A percentile compares a stretch with the other conserved stretches of the same genome.
These are phyloP conservation scores for Sphagnurus paluster DNA, from an alignment of 1,284 basidiomycete genomes.

Conservation along the genomic window DNA sequence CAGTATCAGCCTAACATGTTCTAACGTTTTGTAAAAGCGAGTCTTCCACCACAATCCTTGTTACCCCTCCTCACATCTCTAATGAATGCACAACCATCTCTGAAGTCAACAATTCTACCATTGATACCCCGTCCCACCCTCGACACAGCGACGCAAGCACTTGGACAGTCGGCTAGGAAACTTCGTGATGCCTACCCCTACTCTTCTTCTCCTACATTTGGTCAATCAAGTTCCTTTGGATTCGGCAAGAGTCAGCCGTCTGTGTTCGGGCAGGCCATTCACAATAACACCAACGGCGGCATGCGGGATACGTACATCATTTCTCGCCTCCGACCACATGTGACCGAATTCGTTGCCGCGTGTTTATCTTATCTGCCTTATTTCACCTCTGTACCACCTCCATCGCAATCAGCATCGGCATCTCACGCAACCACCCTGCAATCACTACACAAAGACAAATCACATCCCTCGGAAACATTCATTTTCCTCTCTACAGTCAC, in stretches of 20 bases:
- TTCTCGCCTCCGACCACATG: slow-evolving; percentile 70
- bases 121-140: slow-evolving; percentile 79
- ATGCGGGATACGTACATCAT: slow-evolving; percentile 81
- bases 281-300: slow-evolving; percentile 34
- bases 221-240: slow-evolving; percentile 39
- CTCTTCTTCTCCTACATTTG: slow-evolving; percentile 49
- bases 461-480: slow-evolving; percentile 73
- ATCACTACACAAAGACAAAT: slow-evolving; percentile 57
- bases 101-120: slow-evolving; percentile 67
- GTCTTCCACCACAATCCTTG: slow-evolving; percentile 69
- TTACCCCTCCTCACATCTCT: slow-evolving; percentile 70
- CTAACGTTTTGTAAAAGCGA: slow-evolving; percentile 45
- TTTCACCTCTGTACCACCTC: slow-evolving; percentile 58
- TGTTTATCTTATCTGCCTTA: slow-evolving; percentile 80
- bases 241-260: slow-evolving; percentile 41
- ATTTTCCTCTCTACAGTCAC: slow-evolving; percentile 67
- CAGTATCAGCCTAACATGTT: slow-evolving; percentile 12
- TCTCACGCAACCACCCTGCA: slow-evolving; percentile 45
- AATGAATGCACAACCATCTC: slow-evolving; percentile 59
- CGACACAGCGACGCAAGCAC: slow-evolving; percentile 67
- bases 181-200: slow-evolving; percentile 80
- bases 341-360: slow-evolving; percentile 71
- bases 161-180: slow-evolving; percentile 66
- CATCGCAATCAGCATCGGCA: slow-evolving; percentile 29
- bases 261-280: slow-evolving; percentile 24